Base-by-base conservation (phyloP, 2,329 filamentous ascomycete species). In the Colletotrichum gloeosporioides region DNA sequence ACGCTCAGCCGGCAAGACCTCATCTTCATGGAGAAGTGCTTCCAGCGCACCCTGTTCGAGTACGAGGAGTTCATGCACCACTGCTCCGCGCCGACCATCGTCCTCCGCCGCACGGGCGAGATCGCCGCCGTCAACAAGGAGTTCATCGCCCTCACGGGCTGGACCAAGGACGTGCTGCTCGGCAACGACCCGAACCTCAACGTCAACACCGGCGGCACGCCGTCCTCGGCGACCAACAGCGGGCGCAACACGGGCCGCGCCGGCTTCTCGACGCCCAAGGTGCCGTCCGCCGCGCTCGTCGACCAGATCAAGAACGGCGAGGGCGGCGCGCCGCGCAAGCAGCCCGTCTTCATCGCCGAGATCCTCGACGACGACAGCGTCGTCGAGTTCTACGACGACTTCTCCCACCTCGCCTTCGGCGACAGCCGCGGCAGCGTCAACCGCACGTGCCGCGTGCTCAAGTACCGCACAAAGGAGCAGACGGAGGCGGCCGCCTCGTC, bases 11-110 rank as follows among this genome's bases (percentile, higher is more conserved):
- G 93, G 22, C 94, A 97, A 81, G 97, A 99, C 84, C 88, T 99
- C 32, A 93, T 99, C 27, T 98, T 99, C 84, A 98, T 98, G 94
- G 97, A 99, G 84, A 98, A 98, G 86, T 98, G 95, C 81, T 95
- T 99, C 82, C 97, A 99, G 85, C 92, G 97, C 49, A 98, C 95
- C 0, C 89, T 99, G 13, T 95, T 96, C 82, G 96, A 98, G 83
- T 98, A 98, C 81, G 95, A 99, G 82, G 95, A 98, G 78, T 97
- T 98, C 79, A 94, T 98, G 87, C 93, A 95, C 73, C 93, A 95
- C 78, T 95, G 94, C 77, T 95, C 95, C 53, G 98, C 96, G 6
- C 97, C 97, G 0, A 98, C 96, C 1, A 92, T 99, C 74, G 95
- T 99, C 31, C 98, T 95, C 82, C 93, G 97, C 64, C 92, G 97